A percentile compares a stretch with the other conserved stretches of the same genome.
Evolutionary conservation across 208 protist genomes (phyloP).

Genomic region (Wallacemonas sp.): DNA sequence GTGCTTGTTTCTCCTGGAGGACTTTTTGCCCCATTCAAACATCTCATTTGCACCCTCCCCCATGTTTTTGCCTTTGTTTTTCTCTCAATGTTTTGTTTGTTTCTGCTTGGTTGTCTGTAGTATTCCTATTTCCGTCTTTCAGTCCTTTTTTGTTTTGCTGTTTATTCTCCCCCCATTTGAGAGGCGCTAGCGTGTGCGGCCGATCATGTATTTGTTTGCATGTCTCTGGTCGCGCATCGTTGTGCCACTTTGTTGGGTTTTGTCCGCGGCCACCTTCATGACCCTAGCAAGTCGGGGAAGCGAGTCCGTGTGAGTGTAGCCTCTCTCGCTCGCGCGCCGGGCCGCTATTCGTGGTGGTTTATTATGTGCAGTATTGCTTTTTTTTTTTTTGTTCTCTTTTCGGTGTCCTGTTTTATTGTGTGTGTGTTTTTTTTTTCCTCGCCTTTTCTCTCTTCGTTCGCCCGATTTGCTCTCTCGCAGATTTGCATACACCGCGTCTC

Average conservation of each 20-base stretch:
- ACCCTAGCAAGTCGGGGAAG: too few species aligned
- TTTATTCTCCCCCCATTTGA: too few species aligned
- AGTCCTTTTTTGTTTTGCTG: background rate
- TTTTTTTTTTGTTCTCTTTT: background rate
- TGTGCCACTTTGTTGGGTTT: too few species aligned
- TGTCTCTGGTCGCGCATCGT: too few species aligned
- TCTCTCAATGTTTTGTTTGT: background rate
- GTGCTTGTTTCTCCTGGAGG: too few species aligned
- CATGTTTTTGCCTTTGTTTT: background rate
- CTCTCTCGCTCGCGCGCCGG: too few species aligned
- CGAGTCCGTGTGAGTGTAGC: too few species aligned
- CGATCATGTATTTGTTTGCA: constrained; percentile 3
- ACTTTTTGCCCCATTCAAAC: too few species aligned
- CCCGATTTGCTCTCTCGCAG: background rate
- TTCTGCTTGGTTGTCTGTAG: background rate
- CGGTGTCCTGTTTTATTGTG: background rate
- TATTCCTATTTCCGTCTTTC: background rate
- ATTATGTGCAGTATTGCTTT: background rate
- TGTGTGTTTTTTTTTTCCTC: background rate
- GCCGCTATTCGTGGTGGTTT: background rate
- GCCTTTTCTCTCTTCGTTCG: background rate
- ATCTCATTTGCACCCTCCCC: too few species aligned
- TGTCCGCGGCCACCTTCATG: too few species aligned
- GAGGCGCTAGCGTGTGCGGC: too few species aligned
- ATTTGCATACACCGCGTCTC: background rate